These are phyloP conservation scores for Musa beccarii DNA, from an alignment of 176 grass and related monocot genomes.

Conservation along the genomic window DNA sequence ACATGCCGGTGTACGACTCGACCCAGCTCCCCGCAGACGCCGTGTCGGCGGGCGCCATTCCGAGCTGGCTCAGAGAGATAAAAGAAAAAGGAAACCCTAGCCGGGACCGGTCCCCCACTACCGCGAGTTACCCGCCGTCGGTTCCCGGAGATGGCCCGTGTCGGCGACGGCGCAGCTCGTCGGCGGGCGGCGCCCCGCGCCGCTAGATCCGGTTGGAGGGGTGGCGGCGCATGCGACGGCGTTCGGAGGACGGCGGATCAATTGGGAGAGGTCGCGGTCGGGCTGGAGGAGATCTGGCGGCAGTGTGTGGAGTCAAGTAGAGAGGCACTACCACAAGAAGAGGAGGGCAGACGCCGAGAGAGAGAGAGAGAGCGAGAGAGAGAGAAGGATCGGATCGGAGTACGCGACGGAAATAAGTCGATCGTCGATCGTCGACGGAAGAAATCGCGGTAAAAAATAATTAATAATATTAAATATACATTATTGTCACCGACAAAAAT, in stretches of 20 bases:
- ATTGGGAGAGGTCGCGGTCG: neutral
- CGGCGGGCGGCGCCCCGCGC: neutral
- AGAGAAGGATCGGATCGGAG: neutral
- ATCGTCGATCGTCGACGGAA: too few relatives aligned
- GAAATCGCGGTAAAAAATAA: too few relatives aligned
- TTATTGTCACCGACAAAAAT: too few relatives aligned
- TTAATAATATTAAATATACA: too few relatives aligned
- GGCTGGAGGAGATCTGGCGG: conserved; percentile 19
- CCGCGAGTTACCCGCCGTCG: conserved; percentile 1
- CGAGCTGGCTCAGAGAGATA: neutral
- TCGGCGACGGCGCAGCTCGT: conserved; percentile 25
- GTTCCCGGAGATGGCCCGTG: conserved; percentile 25
- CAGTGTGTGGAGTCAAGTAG: neutral
- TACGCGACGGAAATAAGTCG: too few relatives aligned
- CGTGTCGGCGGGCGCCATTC: conserved; percentile 13
- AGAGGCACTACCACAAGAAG: neutral
- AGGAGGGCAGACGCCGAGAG: neutral
- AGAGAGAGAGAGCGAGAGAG: neutral
- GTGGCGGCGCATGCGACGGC: neutral
- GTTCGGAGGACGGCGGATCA: neutral
- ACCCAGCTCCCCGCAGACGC: conserved; percentile 52
- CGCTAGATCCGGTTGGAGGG: conserved; percentile 8
- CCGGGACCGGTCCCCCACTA: neutral
- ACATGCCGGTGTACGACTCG: conserved; percentile 86
- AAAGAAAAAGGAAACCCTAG: neutral